A percentile compares a stretch with the other conserved stretches of the same genome.
Conservation (phyloP, 192 early-diverging fungal species). For the Coemansia sp. region DNA sequence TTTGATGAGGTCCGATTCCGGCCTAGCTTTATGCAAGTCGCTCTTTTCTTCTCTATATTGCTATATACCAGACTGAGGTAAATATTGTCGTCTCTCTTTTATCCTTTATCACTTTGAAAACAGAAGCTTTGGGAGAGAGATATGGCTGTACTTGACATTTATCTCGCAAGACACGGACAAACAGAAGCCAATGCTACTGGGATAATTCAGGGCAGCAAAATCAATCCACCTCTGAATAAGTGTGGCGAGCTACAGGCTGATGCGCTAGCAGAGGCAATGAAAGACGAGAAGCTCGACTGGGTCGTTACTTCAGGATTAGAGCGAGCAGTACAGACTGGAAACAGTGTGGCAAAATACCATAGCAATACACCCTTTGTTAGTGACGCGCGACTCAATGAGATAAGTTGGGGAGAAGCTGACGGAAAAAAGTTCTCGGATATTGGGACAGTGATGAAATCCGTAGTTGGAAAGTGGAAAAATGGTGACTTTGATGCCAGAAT, state of each 20-base stretch:
- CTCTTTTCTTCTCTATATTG: slow-evolving; percentile 1
- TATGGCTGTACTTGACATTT: slow-evolving; percentile 28
- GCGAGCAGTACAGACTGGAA: slow-evolving; percentile 40
- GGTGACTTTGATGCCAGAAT: slow-evolving; percentile 45
- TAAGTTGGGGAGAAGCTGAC: slow-evolving; percentile 47
- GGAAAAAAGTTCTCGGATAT: slow-evolving; percentile 20
- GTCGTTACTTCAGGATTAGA: slow-evolving; percentile 32
- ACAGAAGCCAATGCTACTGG: slow-evolving; percentile 38
- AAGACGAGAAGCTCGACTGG: slow-evolving; percentile 35
- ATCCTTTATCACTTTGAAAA: background rate
- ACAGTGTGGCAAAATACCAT: slow-evolving; percentile 24
- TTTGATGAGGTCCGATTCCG: background rate
- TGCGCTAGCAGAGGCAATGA: slow-evolving; percentile 27
- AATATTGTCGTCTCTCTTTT: slow-evolving; percentile 3
- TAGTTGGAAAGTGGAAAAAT: slow-evolving; percentile 17
- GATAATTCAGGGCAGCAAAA: slow-evolving; percentile 33
- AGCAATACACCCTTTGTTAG: slow-evolving; percentile 16
- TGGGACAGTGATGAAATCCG: slow-evolving; percentile 8
- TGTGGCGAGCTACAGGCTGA: slow-evolving; percentile 28
- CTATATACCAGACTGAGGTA: background rate
- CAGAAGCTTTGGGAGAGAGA: background rate
- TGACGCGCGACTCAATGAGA: slow-evolving; percentile 44
- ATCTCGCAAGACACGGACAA: slow-evolving; percentile 45
- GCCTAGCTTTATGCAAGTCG: background rate
- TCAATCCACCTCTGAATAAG: slow-evolving; percentile 37